Conservation (phyloP, 106 monocot species). For the Narthecium ossifragum region DNA sequence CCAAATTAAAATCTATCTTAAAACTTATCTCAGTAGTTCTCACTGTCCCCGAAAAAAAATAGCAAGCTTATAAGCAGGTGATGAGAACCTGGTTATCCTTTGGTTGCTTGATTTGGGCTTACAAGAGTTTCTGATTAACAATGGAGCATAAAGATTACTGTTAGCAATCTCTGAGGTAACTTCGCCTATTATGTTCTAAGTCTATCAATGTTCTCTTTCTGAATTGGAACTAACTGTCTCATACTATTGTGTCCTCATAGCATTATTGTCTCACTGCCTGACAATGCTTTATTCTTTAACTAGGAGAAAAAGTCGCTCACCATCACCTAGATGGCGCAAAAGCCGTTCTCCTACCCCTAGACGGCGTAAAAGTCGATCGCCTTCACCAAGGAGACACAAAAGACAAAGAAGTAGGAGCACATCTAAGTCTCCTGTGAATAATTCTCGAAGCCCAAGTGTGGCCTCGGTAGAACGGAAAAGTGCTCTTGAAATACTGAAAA, state of each 20-base stretch:
- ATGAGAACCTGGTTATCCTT: conserved; percentile 16
- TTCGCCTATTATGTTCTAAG: conserved; percentile 13
- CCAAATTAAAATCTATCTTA: not conserved
- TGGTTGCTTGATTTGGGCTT: conserved; percentile 31
- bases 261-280: not conserved
- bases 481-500: conserved; percentile 38
- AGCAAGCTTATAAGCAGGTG: conserved; percentile 19
- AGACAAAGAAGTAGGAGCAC: conserved; percentile 42
- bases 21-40: too few relatives aligned
- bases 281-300: conserved; percentile 5
- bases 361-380: conserved; percentile 51
- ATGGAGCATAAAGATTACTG: conserved; percentile 50
- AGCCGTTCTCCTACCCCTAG: conserved; percentile 76
- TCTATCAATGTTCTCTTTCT: not conserved
- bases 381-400: conserved; percentile 41
- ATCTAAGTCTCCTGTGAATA: conserved; percentile 32
- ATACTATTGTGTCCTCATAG: not conserved
- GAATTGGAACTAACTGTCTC: too few relatives aligned
- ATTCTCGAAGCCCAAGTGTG: conserved; percentile 41
- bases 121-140: conserved; percentile 33
- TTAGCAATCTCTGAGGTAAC: conserved; percentile 48
- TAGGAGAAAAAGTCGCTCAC: conserved; percentile 79
- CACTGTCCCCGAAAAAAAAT: conserved; percentile 4
- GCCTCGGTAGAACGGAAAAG: conserved; percentile 36
- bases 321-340: conserved; percentile 53